Conservation (phyloP, 345 rosid genomes). For the Streptanthus diversifolius region DNA sequence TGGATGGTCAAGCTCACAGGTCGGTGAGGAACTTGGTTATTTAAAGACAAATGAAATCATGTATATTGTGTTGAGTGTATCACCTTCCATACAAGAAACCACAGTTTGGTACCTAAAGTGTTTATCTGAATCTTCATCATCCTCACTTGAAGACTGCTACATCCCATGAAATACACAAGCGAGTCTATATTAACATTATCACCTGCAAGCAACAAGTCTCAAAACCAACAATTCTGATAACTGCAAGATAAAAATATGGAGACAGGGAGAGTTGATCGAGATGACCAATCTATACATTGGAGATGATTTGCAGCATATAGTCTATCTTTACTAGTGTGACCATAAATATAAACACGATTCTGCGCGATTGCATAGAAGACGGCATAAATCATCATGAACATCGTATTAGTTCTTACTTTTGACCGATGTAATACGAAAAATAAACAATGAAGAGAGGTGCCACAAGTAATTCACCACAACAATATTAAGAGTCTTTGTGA, state of each 20-base stretch:
- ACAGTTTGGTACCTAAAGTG: constrained; percentile 9
- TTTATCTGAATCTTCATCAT: background rate
- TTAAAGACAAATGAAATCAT: constrained; percentile 1
- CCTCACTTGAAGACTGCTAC: background rate
- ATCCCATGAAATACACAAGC: background rate
- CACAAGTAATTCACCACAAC: constrained; percentile 1
- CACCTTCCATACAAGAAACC: constrained; percentile 10
- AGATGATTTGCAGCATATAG: background rate
- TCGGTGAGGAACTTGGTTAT: constrained; percentile 43
- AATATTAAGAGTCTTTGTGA: background rate
- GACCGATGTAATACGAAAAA: background rate
- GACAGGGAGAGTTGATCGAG: background rate
- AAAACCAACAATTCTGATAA: background rate
- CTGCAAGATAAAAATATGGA: background rate
- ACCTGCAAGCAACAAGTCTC: background rate
- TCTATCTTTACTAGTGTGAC: background rate
- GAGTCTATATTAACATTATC: no score
- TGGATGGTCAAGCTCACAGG: constrained; percentile 88
- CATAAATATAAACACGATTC: background rate
- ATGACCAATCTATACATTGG: background rate
- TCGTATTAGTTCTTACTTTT: background rate
- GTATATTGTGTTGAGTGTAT: constrained; percentile 25
- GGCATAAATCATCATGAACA: background rate
- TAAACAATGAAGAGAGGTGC: background rate
- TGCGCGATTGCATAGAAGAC: background rate